A percentile compares a stretch with the other conserved stretches of the same genome.
These are phyloP conservation scores for Apiotrichum domesticum DNA, from an alignment of 1,284 basidiomycete genomes.

Conservation along the genomic window DNA sequence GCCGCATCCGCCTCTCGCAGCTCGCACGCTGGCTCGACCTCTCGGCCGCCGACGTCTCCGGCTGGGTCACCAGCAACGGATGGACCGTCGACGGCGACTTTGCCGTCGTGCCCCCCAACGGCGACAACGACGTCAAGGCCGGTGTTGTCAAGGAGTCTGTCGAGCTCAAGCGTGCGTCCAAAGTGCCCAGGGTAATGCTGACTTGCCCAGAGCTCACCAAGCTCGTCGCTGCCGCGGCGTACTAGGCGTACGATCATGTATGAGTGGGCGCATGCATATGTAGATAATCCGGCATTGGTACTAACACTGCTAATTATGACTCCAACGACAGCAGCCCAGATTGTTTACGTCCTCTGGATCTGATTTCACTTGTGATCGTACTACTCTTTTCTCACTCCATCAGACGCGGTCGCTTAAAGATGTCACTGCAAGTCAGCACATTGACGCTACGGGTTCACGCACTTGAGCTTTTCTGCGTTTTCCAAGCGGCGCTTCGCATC, in stretches of 20 bases:
- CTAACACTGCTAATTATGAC: neutral
- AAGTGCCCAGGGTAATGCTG: neutral
- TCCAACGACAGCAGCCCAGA: too few relatives aligned
- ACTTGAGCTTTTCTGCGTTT: too few relatives aligned
- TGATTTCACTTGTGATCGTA: too few relatives aligned
- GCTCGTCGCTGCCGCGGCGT: slow-evolving; percentile 57
- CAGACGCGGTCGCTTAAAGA: too few relatives aligned
- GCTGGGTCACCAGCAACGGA: slow-evolving; percentile 60
- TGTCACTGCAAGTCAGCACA: too few relatives aligned
- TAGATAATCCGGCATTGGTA: neutral
- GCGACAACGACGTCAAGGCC: slow-evolving; percentile 91
- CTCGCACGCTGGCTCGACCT: slow-evolving; percentile 43
- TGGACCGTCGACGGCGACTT: slow-evolving; percentile 68
- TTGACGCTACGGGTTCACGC: too few relatives aligned
- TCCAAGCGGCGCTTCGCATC: too few relatives aligned
- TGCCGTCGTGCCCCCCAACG: slow-evolving; percentile 71
- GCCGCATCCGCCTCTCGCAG: slow-evolving; percentile 25
- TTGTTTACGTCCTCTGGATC: too few relatives aligned
- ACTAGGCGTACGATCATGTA: slow-evolving; percentile 17
- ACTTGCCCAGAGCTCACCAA: slow-evolving; percentile 65
- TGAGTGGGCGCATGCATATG: slow-evolving; percentile 13
- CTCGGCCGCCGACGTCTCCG: slow-evolving; percentile 56
- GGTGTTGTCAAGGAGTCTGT: slow-evolving; percentile 89
- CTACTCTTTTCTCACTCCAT: too few relatives aligned
- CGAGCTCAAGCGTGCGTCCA: slow-evolving; percentile 71